Evolutionary conservation across 345 rosid genomes (phyloP).

Genomic region (Corymbia maculata): DNA sequence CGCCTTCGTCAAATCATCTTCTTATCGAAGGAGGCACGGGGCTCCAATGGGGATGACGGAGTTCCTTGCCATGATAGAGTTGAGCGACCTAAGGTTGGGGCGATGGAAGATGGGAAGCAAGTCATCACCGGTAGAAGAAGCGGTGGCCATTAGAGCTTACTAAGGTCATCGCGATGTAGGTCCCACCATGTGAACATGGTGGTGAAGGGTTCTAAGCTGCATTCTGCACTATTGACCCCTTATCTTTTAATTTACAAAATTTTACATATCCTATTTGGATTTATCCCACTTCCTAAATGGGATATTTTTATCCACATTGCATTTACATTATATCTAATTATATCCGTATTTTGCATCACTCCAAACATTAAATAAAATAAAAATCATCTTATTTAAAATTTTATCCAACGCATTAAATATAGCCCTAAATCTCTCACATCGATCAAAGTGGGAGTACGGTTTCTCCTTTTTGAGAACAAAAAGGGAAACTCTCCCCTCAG

Average conservation of each 20-base stretch:
- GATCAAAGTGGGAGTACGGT: background rate
- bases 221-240: background rate
- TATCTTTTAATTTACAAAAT: no score
- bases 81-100: background rate
- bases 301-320: background rate
- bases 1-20: background rate
- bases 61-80: no score
- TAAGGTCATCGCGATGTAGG: no score
- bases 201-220: no score
- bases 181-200: no score
- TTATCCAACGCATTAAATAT: no score
- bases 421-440: background rate
- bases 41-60: no score
- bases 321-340: background rate
- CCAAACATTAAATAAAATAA: background rate
- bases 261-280: no score
- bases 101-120: no score
- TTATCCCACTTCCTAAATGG: background rate
- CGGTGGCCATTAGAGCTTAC: background rate
- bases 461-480: background rate
- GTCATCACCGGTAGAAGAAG: no score
- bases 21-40: background rate
- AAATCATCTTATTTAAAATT: background rate
- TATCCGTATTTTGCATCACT: background rate
- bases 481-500: background rate